Conservation (phyloP, 768 basidiomycete genomes). For the Amanita pseudoporphyria region DNA sequence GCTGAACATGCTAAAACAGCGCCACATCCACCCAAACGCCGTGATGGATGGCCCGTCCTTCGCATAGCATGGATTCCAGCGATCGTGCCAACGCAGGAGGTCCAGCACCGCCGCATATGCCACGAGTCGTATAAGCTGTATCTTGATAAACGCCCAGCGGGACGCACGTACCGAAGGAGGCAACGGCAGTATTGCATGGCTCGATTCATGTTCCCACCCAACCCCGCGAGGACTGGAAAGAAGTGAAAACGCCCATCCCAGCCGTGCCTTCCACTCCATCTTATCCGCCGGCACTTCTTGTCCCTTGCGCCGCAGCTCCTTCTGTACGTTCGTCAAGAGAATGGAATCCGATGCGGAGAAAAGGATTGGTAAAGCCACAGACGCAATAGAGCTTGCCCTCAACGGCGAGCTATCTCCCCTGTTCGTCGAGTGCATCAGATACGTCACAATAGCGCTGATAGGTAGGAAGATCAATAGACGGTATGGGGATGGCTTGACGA, state of each 20-base stretch:
- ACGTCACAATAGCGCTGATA: constrained; percentile 3
- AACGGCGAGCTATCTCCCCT: constrained; percentile 1
- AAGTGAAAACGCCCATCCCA: constrained; percentile 22
- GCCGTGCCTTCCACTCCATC: constrained; percentile 7
- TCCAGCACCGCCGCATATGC: constrained; percentile 10
- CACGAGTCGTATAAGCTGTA: constrained; percentile 1
- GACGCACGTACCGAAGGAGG: constrained; percentile 17
- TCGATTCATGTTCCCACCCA: constrained; percentile 24
- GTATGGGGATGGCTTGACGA: constrained; percentile 7
- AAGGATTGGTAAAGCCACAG: constrained; percentile 2
- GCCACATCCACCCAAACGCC: constrained; percentile 11
- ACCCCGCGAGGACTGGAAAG: constrained; percentile 24
- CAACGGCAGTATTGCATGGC: constrained; percentile 13
- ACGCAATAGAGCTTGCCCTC: constrained; percentile 7
- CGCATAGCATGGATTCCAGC: constrained; percentile 11
- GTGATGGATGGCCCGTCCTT: constrained; percentile 11
- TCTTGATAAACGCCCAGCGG: constrained; percentile 4
- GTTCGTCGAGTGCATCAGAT: constrained; percentile 6
- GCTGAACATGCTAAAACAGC: constrained; percentile 13
- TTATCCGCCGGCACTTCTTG: not conserved
- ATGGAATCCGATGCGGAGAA: constrained; percentile 10
- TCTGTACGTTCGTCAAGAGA: constrained; percentile 10
- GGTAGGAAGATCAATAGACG: constrained; percentile 9
- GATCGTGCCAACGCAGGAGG: constrained; percentile 9
- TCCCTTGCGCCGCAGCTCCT: constrained; percentile 6